Percentiles rank a stretch among this genome's conserved stretches.
Evolutionary conservation across 2,329 filamentous ascomycete species (phyloP).

Genomic region (Graphiopsis chlorocephala): DNA sequence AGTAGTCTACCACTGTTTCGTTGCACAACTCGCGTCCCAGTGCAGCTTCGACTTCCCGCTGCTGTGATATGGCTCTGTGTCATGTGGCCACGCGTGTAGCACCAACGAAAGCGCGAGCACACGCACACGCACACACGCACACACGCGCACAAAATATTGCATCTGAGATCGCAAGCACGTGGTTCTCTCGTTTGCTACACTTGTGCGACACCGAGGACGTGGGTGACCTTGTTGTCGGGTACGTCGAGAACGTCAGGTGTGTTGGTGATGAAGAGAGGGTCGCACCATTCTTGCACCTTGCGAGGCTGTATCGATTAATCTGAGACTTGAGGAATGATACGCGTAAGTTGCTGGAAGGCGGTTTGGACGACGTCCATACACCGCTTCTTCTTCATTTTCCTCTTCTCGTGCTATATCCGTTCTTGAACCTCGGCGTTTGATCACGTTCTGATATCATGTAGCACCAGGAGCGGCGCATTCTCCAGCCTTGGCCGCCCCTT

Average conservation of each 20-base stretch:
- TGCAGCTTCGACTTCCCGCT: not conserved
- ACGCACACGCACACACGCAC: not conserved
- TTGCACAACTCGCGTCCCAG: not conserved
- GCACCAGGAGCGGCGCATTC: not conserved
- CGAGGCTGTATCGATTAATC: not conserved
- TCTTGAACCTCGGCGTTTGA: not conserved
- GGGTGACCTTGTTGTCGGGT: constrained; percentile 2
- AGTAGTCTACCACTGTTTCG: not conserved
- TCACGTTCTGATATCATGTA: not conserved
- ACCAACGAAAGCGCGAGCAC: not conserved
- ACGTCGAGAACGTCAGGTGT: not conserved
- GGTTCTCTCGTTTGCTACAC: not conserved
- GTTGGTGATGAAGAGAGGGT: not conserved
- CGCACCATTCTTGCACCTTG: not conserved
- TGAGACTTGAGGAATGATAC: constrained; percentile 7
- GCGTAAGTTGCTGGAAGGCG: not conserved
- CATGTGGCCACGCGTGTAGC: constrained; percentile 13
- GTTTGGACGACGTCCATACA: not conserved
- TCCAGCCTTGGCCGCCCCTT: not conserved
- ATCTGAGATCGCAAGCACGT: constrained; percentile 11
- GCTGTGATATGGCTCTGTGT: constrained; percentile 1
- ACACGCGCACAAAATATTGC: constrained; percentile 1
- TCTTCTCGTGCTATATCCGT: not conserved
- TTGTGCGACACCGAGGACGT: constrained; percentile 5
- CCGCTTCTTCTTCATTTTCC: not conserved